Percentiles rank a stretch among this genome's conserved stretches.
These are phyloP conservation scores for Penicillium sp. DNA, from an alignment of 2,329 filamentous ascomycete genomes.

Conservation along the genomic window DNA sequence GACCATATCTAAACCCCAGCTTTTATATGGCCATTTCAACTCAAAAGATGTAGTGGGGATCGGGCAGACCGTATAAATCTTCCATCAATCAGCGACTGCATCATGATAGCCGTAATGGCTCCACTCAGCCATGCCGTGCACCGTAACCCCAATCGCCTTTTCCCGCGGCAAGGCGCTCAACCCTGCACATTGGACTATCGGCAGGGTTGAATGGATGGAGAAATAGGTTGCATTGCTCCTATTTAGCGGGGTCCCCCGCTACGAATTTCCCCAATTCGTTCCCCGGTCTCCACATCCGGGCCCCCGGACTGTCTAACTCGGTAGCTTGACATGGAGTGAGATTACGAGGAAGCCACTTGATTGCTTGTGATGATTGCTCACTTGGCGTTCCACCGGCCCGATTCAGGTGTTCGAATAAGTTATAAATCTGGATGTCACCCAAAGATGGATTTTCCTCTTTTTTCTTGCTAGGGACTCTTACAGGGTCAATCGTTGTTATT, in stretches of 20 bases:
- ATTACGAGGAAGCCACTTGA: conserved; percentile 6
- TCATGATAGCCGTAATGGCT: background rate
- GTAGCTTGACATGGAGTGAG: background rate
- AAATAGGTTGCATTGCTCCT: conserved; percentile 2
- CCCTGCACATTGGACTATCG: background rate
- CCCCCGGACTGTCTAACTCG: conserved; percentile 4
- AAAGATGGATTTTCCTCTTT: background rate
- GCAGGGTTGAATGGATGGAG: conserved; percentile 14
- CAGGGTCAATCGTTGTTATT: background rate
- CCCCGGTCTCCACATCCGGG: conserved; percentile 11
- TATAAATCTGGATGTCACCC: background rate
- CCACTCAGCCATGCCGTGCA: background rate
- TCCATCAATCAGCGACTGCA: conserved; percentile 8
- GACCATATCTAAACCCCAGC: background rate
- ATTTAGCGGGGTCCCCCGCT: conserved; percentile 13
- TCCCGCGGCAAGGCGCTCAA: background rate
- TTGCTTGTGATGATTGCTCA: background rate
- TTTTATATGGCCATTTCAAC: background rate
- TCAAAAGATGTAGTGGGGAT: background rate
- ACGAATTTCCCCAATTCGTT: conserved; percentile 16
- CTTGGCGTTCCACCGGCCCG: background rate
- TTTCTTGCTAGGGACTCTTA: background rate
- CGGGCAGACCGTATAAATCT: background rate
- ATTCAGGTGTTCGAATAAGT: background rate
- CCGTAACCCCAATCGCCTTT: background rate